Conservation (phyloP, 2,329 filamentous ascomycete genomes). For the Fusarium temperatum region DNA sequence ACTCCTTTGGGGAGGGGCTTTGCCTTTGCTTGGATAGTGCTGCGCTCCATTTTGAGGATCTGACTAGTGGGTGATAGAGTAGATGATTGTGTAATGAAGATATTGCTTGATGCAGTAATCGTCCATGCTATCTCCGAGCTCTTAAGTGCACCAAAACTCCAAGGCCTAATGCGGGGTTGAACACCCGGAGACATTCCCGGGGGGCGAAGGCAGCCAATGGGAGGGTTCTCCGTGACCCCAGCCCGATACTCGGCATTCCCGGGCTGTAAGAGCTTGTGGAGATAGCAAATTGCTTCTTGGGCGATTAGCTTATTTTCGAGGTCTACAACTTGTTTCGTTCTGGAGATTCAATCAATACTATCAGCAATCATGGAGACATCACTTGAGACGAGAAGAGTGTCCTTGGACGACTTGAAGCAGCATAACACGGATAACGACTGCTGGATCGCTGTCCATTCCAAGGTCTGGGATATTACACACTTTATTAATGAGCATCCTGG, state of each 20-base stretch:
- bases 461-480: conserved; percentile 75
- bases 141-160: conserved; percentile 1
- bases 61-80: background rate
- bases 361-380: conserved; percentile 15
- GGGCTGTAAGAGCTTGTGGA: background rate
- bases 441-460: conserved; percentile 75
- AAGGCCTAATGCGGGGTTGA: background rate
- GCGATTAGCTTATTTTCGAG: conserved; percentile 17
- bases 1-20: conserved; percentile 54
- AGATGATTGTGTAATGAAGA: background rate
- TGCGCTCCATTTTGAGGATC: conserved; percentile 39
- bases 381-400: conserved; percentile 7
- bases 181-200: conserved; percentile 1
- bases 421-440: conserved; percentile 61
- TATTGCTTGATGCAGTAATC: background rate
- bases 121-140: conserved; percentile 9
- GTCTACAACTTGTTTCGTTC: background rate
- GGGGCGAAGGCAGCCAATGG: background rate
- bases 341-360: background rate
- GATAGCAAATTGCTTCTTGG: background rate
- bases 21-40: conserved; percentile 47
- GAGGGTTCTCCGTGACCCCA: conserved; percentile 6
- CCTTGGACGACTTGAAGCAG: conserved; percentile 51
- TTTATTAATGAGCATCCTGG: conserved; percentile 61
- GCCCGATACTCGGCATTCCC: background rate